Percentiles rank a stretch among this genome's conserved stretches.
Conservation (phyloP, 805 yeast species). For the Priceomyces castillae region DNA sequence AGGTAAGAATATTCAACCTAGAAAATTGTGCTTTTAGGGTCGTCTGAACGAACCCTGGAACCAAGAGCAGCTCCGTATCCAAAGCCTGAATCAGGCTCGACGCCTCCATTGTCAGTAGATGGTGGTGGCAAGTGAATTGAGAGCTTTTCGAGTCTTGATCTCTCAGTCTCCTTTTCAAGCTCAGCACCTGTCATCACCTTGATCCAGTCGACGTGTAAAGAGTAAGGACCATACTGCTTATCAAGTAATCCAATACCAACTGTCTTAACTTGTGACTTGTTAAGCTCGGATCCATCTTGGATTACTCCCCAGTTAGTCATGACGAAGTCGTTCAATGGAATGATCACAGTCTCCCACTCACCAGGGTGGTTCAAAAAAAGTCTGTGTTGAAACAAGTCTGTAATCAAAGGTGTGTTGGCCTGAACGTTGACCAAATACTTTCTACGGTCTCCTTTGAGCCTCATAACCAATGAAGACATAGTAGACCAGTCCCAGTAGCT, state of each 20-base stretch:
- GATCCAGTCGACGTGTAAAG: slow-evolving; percentile 67
- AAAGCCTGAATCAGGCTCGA: slow-evolving; percentile 1
- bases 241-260: slow-evolving; percentile 79
- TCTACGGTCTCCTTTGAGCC: slow-evolving; percentile 72
- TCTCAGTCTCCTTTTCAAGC: slow-evolving; percentile 39
- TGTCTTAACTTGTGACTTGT: slow-evolving; percentile 63
- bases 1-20: background rate
- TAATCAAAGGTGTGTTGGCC: slow-evolving; percentile 71
- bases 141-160: slow-evolving; percentile 28
- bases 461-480: slow-evolving; percentile 58
- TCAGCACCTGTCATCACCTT: slow-evolving; percentile 63
- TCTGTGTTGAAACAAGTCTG: slow-evolving; percentile 82
- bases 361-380: slow-evolving; percentile 69
- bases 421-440: slow-evolving; percentile 79
- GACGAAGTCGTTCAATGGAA: slow-evolving; percentile 76
- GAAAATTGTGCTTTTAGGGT: slow-evolving; percentile 31
- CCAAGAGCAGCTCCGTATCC: slow-evolving; percentile 26
- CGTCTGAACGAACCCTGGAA: slow-evolving; percentile 21
- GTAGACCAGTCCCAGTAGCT: slow-evolving; percentile 68
- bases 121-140: slow-evolving; percentile 12
- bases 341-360: slow-evolving; percentile 79
- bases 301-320: slow-evolving; percentile 77
- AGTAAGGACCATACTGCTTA: slow-evolving; percentile 72
- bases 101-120: slow-evolving; percentile 7
- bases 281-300: slow-evolving; percentile 51